Evolutionary conservation across 2,329 filamentous ascomycete species (phyloP), one percentile per base, ranked within the genome.

Genomic region (Sphaerostilbella broomeana): DNA sequence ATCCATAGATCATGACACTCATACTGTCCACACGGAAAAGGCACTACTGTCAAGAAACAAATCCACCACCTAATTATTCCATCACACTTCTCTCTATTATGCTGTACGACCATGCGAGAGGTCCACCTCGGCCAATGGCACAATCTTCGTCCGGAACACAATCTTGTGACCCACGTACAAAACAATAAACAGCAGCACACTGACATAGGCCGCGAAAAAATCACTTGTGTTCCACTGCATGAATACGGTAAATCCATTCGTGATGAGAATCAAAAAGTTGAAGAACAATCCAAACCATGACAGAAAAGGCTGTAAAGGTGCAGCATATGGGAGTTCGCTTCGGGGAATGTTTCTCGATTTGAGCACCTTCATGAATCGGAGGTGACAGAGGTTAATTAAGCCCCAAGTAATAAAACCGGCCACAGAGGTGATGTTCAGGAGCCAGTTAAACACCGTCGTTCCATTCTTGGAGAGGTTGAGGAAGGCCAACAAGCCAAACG

Each of bases 321-420:
- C 77, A 18, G 63, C 65, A 58, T 81, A 85, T 1, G 79, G 77
- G 12, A 85, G 65, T 4, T 63, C 59, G 22, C 65, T 63, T 15
- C 79, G 75, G 18, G 72, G 63, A 18, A 85, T 72, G 40, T 70
- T 68, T 45, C 79, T 77, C 1, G 63, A 65, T 28, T 61, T 55
- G 36, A 84, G 65, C 7, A 71, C 75, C n/a, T 69, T 66, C 68
- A 78, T 76, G 61, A 85, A 84, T 8, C 71, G 71, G 40, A 85
- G 62, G 57, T 84, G 79, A 54, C 76, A 81, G 34, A 70, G 51
- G 54, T 68, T 73, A 58, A 84, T 84, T 54, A 76, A 76, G 6
- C 74, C 69, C 82, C 83, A 87, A 25, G 72, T 77, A 49, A 85
- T 82, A 57, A 86, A 79, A 5, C 79, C 81, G 4, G 78, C 79